phyloP scores from a whole-genome alignment of 2,329 filamentous ascomycete species.

The Juglanconis oblonga region DNA sequence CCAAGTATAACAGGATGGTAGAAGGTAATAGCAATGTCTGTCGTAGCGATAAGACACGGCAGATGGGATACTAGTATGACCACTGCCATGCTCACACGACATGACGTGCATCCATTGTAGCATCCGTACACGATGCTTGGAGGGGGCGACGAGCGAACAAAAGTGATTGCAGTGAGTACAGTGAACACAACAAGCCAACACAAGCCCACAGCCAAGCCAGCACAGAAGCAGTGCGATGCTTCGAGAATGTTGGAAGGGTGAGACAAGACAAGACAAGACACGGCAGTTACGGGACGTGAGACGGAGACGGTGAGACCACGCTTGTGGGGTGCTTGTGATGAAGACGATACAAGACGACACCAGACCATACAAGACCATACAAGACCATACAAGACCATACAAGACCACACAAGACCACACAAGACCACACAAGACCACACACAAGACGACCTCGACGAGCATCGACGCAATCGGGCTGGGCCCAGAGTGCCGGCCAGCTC shows the following conservation, averaged over 20 bases:
- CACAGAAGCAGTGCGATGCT: not conserved
- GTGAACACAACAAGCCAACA: not conserved
- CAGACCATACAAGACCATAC: not conserved
- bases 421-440: too few relatives aligned
- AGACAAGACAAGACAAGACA: not conserved
- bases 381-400: too few relatives aligned
- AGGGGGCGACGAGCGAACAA: not conserved
- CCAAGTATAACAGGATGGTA: not conserved
- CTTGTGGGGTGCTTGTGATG: not conserved
- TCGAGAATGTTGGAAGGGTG: not conserved
- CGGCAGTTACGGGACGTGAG: not conserved
- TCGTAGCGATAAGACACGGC: not conserved
- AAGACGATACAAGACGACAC: not conserved
- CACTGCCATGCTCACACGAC: not conserved
- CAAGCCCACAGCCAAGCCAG: too few relatives aligned
- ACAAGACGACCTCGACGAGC: too few relatives aligned
- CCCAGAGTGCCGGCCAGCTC: too few relatives aligned
- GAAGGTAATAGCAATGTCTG: not conserved
- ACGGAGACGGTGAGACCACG: not conserved
- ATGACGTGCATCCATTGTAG: not conserved
- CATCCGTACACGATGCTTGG: not conserved
- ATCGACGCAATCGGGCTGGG: too few relatives aligned
- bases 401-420: not conserved
- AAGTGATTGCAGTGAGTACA: not conserved
- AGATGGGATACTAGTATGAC: not conserved